These are phyloP conservation scores for Scheffersomyces parashehatae DNA, from an alignment of 1,139 yeast species.

Conservation along the genomic window DNA sequence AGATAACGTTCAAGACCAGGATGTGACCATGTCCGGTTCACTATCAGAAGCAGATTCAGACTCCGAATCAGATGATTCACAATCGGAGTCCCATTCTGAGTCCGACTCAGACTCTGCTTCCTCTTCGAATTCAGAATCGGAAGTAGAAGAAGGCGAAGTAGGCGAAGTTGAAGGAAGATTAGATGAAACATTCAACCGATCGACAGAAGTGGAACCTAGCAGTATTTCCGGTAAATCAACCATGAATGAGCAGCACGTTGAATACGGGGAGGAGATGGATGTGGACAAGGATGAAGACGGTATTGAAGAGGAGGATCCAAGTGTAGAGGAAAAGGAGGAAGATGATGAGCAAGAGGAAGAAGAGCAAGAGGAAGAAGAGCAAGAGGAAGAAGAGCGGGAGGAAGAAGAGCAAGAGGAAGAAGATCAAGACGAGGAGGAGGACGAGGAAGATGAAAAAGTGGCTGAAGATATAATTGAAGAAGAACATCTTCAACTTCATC, in stretches of 20 bases:
- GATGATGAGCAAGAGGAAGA: constrained; percentile 8
- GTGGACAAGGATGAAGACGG: constrained; percentile 3
- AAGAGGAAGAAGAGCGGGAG: constrained; percentile 6
- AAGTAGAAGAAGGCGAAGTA: not conserved
- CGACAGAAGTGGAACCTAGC: too few relatives aligned
- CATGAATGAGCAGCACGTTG: not conserved
- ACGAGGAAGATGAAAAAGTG: constrained; percentile 4
- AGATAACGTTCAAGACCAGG: too few relatives aligned
- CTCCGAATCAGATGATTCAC: constrained; percentile 2
- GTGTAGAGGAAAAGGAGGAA: not conserved
- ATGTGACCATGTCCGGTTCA: too few relatives aligned
- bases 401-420: constrained; percentile 11
- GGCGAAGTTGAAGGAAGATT: too few relatives aligned
- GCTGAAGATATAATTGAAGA: constrained; percentile 1
- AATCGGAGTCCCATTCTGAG: constrained; percentile 3
- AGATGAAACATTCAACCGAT: too few relatives aligned
- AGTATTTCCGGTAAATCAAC: too few relatives aligned
- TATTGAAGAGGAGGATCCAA: not conserved
- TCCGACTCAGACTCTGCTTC: constrained; percentile 3
- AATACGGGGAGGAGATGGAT: not conserved
- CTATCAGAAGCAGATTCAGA: constrained; percentile 1
- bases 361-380: constrained; percentile 9
- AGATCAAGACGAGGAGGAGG: constrained; percentile 5
- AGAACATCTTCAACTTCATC: constrained; percentile 2
- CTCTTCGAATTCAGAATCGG: constrained; percentile 1